phyloP scores from a whole-genome alignment of 345 rosid genomes.

The Salix brachista region DNA sequence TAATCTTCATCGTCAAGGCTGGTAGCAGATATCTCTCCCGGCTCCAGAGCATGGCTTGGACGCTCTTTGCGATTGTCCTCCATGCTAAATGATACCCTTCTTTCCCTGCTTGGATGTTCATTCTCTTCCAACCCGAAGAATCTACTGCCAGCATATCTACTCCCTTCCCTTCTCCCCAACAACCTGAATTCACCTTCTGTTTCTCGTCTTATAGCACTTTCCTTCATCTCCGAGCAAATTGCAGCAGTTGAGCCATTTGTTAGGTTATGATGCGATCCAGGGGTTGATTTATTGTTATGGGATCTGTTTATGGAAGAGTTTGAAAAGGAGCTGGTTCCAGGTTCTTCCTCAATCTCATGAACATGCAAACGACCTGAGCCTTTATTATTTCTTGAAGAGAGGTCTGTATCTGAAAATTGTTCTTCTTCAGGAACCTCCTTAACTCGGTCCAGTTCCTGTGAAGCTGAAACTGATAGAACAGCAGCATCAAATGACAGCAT shows the following conservation, averaged over 20 bases:
- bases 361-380: slow-evolving; percentile 23
- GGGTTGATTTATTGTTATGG: slow-evolving; percentile 29
- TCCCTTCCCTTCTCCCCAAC: slow-evolving; percentile 82
- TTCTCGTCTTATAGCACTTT: slow-evolving; percentile 97
- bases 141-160: slow-evolving; percentile 62
- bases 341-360: slow-evolving; percentile 78
- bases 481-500: slow-evolving; percentile 94
- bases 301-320: slow-evolving; percentile 28
- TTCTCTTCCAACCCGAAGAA: slow-evolving; percentile 66
- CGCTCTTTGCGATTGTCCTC: slow-evolving; percentile 61
- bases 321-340: slow-evolving; percentile 26
- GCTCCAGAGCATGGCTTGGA: slow-evolving; percentile 39
- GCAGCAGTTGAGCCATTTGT: slow-evolving; percentile 54
- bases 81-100: slow-evolving; percentile 85
- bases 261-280: slow-evolving; percentile 21
- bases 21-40: slow-evolving; percentile 62
- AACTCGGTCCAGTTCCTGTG: slow-evolving; percentile 60
- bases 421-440: slow-evolving; percentile 56
- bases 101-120: slow-evolving; percentile 75
- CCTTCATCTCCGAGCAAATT: slow-evolving; percentile 56
- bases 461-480: slow-evolving; percentile 80
- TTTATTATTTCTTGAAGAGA: slow-evolving; percentile 16
- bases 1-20: slow-evolving; percentile 68
- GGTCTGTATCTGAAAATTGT: slow-evolving; percentile 25
- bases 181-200: slow-evolving; percentile 98